phyloP scores from a whole-genome alignment of 73 alveolate genomes.

The Symbiodinium pilosum region DNA sequence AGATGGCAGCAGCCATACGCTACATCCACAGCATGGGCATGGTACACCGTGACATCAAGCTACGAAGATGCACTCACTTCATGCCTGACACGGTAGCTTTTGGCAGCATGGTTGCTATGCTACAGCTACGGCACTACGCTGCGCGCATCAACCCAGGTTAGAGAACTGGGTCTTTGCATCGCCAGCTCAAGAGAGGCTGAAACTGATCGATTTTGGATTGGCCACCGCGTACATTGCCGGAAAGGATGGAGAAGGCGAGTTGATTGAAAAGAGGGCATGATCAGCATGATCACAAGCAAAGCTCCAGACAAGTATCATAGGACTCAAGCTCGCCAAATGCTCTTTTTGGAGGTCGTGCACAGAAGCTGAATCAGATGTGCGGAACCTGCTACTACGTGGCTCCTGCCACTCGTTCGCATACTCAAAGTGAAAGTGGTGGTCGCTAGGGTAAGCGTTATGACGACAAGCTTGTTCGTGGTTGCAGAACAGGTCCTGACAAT shows the following conservation, averaged over 20 bases:
- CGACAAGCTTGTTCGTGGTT: too few species aligned
- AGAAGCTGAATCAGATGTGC: conserved; percentile 76
- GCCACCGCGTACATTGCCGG: conserved; percentile 30
- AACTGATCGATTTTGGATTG: conserved; percentile 60
- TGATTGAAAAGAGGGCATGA: not conserved
- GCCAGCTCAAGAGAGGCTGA: conserved; percentile 57
- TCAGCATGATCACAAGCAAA: too few species aligned
- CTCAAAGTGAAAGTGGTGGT: not conserved
- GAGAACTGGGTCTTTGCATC: conserved; percentile 90
- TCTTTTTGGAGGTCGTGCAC: conserved; percentile 9
- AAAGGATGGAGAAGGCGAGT: not conserved
- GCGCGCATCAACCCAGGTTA: conserved; percentile 19
- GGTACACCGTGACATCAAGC: conserved; percentile 83
- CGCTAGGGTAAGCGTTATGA: too few species aligned
- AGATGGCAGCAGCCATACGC: conserved; percentile 84
- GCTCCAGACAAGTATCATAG: too few species aligned
- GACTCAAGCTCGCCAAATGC: too few species aligned
- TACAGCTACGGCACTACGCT: too few species aligned
- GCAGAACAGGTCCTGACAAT: too few species aligned
- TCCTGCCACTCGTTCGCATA: conserved; percentile 9
- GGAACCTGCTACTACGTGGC: conserved; percentile 92
- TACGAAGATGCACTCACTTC: not conserved
- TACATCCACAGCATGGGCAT: conserved; percentile 94
- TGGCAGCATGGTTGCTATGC: too few species aligned
- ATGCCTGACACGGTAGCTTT: too few species aligned